Evolutionary conservation across 768 basidiomycete species (phyloP), one percentile per base, ranked within the genome.

Genomic region (Tubosaeta sp.): DNA sequence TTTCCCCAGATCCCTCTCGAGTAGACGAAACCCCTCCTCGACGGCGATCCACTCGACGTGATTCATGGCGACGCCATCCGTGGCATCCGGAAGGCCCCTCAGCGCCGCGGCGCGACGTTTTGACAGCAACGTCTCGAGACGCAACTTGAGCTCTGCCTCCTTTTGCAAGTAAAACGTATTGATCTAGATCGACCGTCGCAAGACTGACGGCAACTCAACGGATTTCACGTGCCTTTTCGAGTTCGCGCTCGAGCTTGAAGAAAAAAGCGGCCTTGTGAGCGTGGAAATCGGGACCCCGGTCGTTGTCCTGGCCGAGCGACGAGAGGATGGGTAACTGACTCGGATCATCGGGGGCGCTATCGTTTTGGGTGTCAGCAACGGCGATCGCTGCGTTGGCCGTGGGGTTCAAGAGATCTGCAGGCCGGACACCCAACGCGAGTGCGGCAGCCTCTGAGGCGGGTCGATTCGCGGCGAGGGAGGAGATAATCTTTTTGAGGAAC

Each of bases 241-340:
- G 75, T 70, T 99, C 97, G 19, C 95, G 82, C 68, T 97, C 95
- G 1, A 99, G 81, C 68, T 95, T 98, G 80, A 97, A 98, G 77
- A 99, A 98, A 77, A 98, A 99, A 1, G 93, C 92, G 4, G 95
- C 91, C 65, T 95, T 92, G 74, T 95, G 92, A 13, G 94, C 92
- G 63, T 88, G 91, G 60, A 97, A 94, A 64, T 91, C 87, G 16
- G 88, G 82, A 1, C 90, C 86, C 52, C 90, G 74, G 59, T 86
- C 86, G 29, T 81, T 79, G 64, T 90, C 86, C 60, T 84, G 78
- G 19, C 78, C 76, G 6, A 83, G 75, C 10, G 77, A 71, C 33
- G 85, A 76, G 56, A 86, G 79, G 58, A 88, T 77, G 38, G 81
- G 80, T 19, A 84, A 78, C 54, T 72, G 74, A 27, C 68, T 75